Conservation (phyloP, 331 rosid species). For the Acacia pycnantha region DNA sequence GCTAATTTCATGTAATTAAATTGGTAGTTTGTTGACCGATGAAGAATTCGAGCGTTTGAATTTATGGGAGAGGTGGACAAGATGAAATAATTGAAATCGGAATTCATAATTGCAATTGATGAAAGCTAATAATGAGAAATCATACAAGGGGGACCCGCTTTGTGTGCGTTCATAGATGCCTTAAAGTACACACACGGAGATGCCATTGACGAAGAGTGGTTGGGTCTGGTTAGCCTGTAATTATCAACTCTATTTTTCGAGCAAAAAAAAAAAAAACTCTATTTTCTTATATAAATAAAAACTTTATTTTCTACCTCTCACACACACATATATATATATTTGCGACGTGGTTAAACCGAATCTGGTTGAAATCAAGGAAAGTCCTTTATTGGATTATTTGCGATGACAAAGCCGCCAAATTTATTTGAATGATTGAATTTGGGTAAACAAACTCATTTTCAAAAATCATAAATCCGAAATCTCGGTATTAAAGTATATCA, state of each 20-base stretch:
- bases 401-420: too few species aligned
- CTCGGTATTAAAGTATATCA: too few species aligned
- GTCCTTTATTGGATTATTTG: too few species aligned
- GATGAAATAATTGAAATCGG: neutral
- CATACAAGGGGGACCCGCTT: neutral
- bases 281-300: too few species aligned
- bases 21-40: neutral
- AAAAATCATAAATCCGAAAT: too few species aligned
- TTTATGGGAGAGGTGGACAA: neutral
- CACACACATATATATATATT: neutral
- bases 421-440: too few species aligned
- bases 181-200: neutral
- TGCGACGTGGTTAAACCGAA: too few species aligned
- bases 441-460: too few species aligned
- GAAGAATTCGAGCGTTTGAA: neutral
- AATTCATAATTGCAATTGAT: neutral
- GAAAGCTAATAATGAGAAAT: neutral
- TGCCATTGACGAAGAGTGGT: conserved; percentile 11
- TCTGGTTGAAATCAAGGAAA: too few species aligned
- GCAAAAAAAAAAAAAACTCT: too few species aligned
- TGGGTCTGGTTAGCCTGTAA: neutral
- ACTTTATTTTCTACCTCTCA: neutral
- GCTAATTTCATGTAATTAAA: neutral
- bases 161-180: neutral
- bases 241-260: neutral